phyloP scores from a whole-genome alignment of 345 rosid genomes.

The Bruguiera parviflora region DNA sequence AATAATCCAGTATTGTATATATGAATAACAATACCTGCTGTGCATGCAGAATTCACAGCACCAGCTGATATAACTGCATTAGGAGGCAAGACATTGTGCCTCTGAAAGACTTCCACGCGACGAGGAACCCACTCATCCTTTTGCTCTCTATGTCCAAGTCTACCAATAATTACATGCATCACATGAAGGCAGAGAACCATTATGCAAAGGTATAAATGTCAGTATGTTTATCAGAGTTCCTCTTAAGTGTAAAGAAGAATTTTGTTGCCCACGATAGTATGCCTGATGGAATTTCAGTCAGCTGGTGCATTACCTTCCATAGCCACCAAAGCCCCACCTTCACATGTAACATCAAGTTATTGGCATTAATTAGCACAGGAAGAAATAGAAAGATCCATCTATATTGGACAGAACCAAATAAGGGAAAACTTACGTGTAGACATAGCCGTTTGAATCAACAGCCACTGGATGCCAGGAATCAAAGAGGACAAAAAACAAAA shows the following conservation, averaged over 20 bases:
- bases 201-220: constrained; percentile 2
- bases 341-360: constrained; percentile 25
- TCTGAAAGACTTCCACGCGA: constrained; percentile 75
- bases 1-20: background rate
- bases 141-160: constrained; percentile 99
- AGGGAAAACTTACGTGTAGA: constrained; percentile 77
- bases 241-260: constrained; percentile 1
- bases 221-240: background rate
- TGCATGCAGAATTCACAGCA: constrained; percentile 77
- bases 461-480: constrained; percentile 57
- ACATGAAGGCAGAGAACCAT: constrained; percentile 7
- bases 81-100: constrained; percentile 69
- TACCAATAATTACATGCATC: constrained; percentile 27
- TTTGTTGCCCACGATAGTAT: background rate
- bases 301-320: constrained; percentile 75
- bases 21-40: constrained; percentile 61
- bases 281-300: constrained; percentile 5
- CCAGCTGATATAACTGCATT: constrained; percentile 86
- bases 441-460: constrained; percentile 78
- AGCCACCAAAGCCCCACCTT: constrained; percentile 99
- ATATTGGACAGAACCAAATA: background rate
- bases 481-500: too few species aligned
- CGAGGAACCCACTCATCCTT: constrained; percentile 98
- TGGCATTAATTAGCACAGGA: constrained; percentile 1
- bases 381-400: constrained; percentile 9